Base-by-base conservation (phyloP, 352 stramenopile species). In the Hyaloperonospora brassicae region DNA sequence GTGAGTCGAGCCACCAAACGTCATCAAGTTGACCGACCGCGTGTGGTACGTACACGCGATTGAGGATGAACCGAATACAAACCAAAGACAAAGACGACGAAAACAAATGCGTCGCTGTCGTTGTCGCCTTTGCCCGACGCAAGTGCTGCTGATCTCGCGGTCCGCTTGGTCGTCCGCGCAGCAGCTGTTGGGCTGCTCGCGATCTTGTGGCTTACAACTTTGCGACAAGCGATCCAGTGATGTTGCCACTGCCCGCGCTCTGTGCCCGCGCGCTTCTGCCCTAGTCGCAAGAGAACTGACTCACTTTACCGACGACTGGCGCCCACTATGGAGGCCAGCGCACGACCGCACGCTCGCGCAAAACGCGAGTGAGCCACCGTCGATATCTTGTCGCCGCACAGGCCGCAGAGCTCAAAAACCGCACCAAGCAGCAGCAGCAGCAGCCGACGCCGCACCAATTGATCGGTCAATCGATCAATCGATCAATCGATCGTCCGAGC, bases 51-150 rank as follows among this genome's bases (percentile, higher is more conserved):
- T 21, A 55, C 27, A 53, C 35, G 56, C 47, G 40, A 69, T 55
- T 69, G 57, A 69, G 24, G 61, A 69, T 38, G 61, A 69, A 69
- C 49, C 36, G n/a, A n/a, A n/a, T n/a, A n/a, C n/a, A n/a, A n/a
- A n/a, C n/a, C n/a, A n/a, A n/a, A n/a, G n/a, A n/a, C n/a, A n/a
- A n/a, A n/a, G n/a, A n/a, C n/a, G n/a, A n/a, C n/a, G n/a, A n/a
- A n/a, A n/a, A n/a, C n/a, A n/a, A n/a, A n/a, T n/a, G n/a, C n/a
- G n/a, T n/a, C n/a, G n/a, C n/a, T n/a, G n/a, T 45, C n/a, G 5
- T 5, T 12, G 2, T 12, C 3, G 36, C 10, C 3, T 12, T 42
- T 42, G n/a, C n/a, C n/a, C n/a, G 27, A 31, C 27, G 27, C 27
- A 31, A 31, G 27, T 31, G 3, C 3, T 8, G 36, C 36, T 42